Conservation (phyloP, 2,329 filamentous ascomycete species). For the Didymella keratinophila region DNA sequence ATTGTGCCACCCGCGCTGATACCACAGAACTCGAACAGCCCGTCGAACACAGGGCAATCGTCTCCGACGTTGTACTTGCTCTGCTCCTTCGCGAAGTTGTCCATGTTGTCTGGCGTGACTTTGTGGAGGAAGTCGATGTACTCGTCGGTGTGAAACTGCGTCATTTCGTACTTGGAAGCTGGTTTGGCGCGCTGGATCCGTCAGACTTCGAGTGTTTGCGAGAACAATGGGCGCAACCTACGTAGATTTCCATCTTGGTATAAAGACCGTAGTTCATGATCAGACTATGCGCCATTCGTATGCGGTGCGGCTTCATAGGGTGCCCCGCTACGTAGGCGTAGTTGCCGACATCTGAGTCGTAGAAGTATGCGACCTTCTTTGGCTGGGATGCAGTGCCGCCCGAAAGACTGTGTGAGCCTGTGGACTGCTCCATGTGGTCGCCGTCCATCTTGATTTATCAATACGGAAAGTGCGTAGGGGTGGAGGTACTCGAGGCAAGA, state of each 20-base stretch:
- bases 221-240: conserved; percentile 46
- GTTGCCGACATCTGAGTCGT: conserved; percentile 97
- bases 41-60: conserved; percentile 71
- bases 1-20: conserved; percentile 75
- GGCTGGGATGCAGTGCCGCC: conserved; percentile 39
- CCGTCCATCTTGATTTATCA: conserved; percentile 22
- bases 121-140: conserved; percentile 79
- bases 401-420: conserved; percentile 19
- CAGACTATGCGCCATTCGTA: conserved; percentile 70
- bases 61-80: conserved; percentile 75
- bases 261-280: conserved; percentile 79
- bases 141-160: conserved; percentile 76
- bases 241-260: conserved; percentile 76
- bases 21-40: conserved; percentile 74
- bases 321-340: conserved; percentile 88
- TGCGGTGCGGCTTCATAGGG: conserved; percentile 73
- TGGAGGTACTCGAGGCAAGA: background rate
- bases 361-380: conserved; percentile 96
- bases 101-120: conserved; percentile 99
- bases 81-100: conserved; percentile 88
- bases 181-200: conserved; percentile 51
- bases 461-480: background rate
- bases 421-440: conserved; percentile 27
- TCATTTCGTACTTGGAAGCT: conserved; percentile 75
- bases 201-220: background rate